Conservation (phyloP, 768 basidiomycete genomes). For the Macrolepiota dolichaula region DNA sequence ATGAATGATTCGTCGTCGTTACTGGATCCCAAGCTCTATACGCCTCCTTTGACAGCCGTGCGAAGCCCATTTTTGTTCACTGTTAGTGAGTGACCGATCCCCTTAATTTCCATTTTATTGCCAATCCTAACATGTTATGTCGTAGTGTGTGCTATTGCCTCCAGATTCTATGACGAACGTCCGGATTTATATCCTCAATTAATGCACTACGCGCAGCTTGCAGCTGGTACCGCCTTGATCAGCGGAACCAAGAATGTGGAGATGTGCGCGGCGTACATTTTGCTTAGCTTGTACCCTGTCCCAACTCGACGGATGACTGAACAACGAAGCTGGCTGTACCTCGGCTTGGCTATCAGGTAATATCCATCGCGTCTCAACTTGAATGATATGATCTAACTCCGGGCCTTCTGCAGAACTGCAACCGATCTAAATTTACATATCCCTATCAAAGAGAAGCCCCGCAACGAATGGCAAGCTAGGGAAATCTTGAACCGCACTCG, state of each 20-base stretch:
- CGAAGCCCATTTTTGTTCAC: constrained; percentile 92
- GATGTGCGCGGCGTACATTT: constrained; percentile 78
- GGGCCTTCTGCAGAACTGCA: constrained; percentile 55
- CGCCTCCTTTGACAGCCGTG: constrained; percentile 74
- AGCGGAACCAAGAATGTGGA: constrained; percentile 81
- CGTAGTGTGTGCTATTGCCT: constrained; percentile 83
- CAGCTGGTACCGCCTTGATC: constrained; percentile 75
- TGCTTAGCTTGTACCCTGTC: constrained; percentile 73
- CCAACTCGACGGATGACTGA: constrained; percentile 84
- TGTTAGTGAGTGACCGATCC: constrained; percentile 56
- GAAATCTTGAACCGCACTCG: constrained; percentile 89
- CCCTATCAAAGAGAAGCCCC: constrained; percentile 66
- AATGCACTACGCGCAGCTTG: constrained; percentile 74
- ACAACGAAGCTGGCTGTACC: constrained; percentile 85
- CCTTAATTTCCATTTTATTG: neutral
- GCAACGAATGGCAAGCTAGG: constrained; percentile 78
- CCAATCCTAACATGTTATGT: neutral
- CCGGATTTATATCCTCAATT: constrained; percentile 65
- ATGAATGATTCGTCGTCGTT: constrained; percentile 80
- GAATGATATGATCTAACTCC: constrained; percentile 10
- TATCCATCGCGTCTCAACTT: constrained; percentile 8
- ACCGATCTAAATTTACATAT: constrained; percentile 88
- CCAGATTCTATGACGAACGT: constrained; percentile 72
- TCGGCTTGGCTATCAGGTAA: constrained; percentile 84
- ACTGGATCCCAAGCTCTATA: constrained; percentile 81